A percentile compares a stretch with the other conserved stretches of the same genome.
These are phyloP conservation scores for Heteromeles arbutifolia DNA, from an alignment of 306 rosid genomes.

Conservation along the genomic window DNA sequence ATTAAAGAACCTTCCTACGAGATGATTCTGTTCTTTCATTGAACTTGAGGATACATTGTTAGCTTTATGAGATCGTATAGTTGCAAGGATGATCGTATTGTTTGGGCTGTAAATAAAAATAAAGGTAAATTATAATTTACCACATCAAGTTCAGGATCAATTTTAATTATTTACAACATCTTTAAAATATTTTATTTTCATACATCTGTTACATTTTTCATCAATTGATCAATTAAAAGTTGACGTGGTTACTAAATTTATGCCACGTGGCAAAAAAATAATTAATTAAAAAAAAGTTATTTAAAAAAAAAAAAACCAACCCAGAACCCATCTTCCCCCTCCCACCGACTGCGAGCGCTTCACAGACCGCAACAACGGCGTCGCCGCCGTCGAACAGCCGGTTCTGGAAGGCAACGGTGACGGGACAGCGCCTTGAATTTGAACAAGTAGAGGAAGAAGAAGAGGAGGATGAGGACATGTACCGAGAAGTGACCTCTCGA, in stretches of 20 bases:
- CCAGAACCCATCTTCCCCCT: slow-evolving; percentile 24
- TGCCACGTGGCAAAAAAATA: too few relatives aligned
- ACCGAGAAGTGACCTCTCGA: slow-evolving; percentile 70
- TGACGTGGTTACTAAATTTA: too few relatives aligned
- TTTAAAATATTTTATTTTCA: too few relatives aligned
- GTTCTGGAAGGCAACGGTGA: slow-evolving; percentile 59
- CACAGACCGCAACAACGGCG: slow-evolving; percentile 25
- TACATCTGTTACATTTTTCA: too few relatives aligned
- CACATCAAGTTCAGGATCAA: too few relatives aligned
- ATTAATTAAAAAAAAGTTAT: too few relatives aligned
- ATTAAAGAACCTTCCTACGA: background rate
- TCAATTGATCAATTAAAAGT: too few relatives aligned
- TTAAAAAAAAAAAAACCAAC: too few relatives aligned
- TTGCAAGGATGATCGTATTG: background rate
- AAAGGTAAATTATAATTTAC: too few relatives aligned
- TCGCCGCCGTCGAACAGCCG: slow-evolving; percentile 17
- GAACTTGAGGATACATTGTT: background rate
- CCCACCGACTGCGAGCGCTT: slow-evolving; percentile 61
- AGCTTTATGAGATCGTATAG: background rate
- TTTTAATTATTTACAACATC: too few relatives aligned
- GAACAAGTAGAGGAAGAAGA: slow-evolving; percentile 23
- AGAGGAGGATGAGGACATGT: slow-evolving; percentile 51
- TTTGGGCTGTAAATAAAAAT: too few relatives aligned
- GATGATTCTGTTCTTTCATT: background rate
- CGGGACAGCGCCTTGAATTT: slow-evolving; percentile 36